Evolutionary conservation across 179 eudicot species (phyloP), one percentile per base, ranked within the genome.

Genomic region (Beta macrorhiza): DNA sequence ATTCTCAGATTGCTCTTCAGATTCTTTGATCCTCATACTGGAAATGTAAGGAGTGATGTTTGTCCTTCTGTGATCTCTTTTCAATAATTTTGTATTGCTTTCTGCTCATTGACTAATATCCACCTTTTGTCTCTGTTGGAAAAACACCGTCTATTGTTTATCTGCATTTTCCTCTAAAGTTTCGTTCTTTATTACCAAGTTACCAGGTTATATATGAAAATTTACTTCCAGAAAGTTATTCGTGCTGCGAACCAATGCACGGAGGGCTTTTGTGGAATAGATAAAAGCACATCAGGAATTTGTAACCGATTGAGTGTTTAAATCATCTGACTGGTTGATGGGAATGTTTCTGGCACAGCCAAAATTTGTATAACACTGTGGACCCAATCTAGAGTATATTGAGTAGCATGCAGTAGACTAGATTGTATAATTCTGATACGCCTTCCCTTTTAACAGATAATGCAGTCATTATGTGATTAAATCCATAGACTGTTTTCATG

Each of bases 1-100:
- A 88, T 93, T 86, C 89, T 95, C 52, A 87, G 98, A 87, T 82
- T 95, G 92, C 91, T 95, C 77, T 93, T 92, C 91, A 92, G 99
- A 88, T 93, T 93, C 85, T 95, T 91, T 83, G 98, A 95, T 87
- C 78, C 91, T 61, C 88, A 92, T 80, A 81, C 90, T 75, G 98
- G 98, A 83, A 85, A 74, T 86, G 98, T 95, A 93, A 92, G 93
- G 74, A 73, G 53, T n/a, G 15, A 74, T 78, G 59, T 16, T 61
- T 79, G 55, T 83, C 55, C 72, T 16, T 69, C 10, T 67, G 13
- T 74, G 58, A 59, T 61, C 80, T 53, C n/a, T 80, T 78, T 52
- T 15, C 45, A 77, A 25, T 79, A 29, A 77, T 19, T 15, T 25
- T 76, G 57, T 62, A 70, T 25, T 9, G 52, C 19, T 42, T 80